Conservation (phyloP, 108 stramenopile species). For the Cyclotella cryptica region DNA sequence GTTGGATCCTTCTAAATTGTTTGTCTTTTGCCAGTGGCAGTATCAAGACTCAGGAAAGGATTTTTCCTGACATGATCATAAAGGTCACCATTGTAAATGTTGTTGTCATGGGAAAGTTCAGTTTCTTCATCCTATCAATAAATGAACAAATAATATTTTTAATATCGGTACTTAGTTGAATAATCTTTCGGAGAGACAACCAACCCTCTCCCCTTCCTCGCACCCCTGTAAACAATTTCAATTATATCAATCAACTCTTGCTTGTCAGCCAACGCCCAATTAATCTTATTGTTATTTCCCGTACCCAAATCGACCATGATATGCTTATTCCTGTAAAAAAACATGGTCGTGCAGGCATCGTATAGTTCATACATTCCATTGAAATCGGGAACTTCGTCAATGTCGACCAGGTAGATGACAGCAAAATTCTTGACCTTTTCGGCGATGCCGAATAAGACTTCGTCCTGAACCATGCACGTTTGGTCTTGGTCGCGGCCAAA, state of each 20-base stretch:
- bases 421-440: constrained; percentile 99
- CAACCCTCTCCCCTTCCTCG: constrained; percentile 96
- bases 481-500: constrained; percentile 97
- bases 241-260: constrained; percentile 99
- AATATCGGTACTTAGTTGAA: constrained; percentile 96
- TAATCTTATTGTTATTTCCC: constrained; percentile 99
- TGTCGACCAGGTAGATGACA: constrained; percentile 97
- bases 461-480: constrained; percentile 99
- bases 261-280: constrained; percentile 96
- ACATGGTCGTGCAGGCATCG: constrained; percentile 98
- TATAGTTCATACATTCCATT: constrained; percentile 99
- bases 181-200: constrained; percentile 99
- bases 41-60: too few relatives aligned
- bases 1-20: too few relatives aligned
- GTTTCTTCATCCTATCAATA: too few relatives aligned
- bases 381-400: constrained; percentile 96
- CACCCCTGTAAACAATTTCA: constrained; percentile 97
- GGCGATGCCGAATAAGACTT: constrained; percentile 88
- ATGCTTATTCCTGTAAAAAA: constrained; percentile 97
- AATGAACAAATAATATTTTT: neutral
- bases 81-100: too few relatives aligned
- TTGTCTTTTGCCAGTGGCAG: too few relatives aligned
- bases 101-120: too few relatives aligned
- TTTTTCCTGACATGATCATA: too few relatives aligned
- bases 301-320: constrained; percentile 99